Base-by-base conservation (phyloP, 2,329 filamentous ascomycete species). In the Aureobasidium sp. region DNA sequence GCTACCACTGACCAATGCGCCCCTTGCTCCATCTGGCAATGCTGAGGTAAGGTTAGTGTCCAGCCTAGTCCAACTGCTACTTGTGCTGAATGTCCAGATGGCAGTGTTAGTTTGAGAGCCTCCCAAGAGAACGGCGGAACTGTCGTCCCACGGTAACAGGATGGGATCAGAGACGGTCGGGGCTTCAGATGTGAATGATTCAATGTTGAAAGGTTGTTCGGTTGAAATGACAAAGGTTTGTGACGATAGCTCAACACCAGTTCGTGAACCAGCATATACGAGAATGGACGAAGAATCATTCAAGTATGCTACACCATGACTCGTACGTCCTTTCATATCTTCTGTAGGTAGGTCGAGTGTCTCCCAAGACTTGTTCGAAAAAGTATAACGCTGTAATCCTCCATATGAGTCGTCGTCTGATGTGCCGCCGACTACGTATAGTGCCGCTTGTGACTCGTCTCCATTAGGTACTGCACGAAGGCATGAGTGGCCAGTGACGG, bases 361-460 rank as follows among this genome's bases (percentile, higher is more conserved):
- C 63, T 84, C 78, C 86, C 86, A 89, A 61, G 74, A 78, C 62
- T 80, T 74, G 58, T 79, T 72, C 5, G 74, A 70, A 67, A 88
- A 87, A 3, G 77, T 79, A 69, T 83, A 89, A 66, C 81, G 77
- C 74, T 96, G 92, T 58, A 97, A 73, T 11, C 93, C 93, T 10
- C 83, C 76, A 70, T 94, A 95, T 16, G 79, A 75, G 62, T 80
- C 78, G 45, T 73, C 68, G 62, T 78, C 76, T n/a, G 79, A 82
- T 53, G 73, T 70, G 59, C 93, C 93, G 67, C 93, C 93, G 41
- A 97, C 85, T 50, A 97, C 81, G 71, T 88, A 96, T 34, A 97
- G 80, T 30, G 82, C 88, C 5, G 87, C 80, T 57, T 83, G 76
- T 44, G 79, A 76, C 21, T 80, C 71, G 65, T 88, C 80, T 25